Percentiles rank a stretch among this genome's conserved stretches.
phyloP scores from a whole-genome alignment of 257 asterid species.

The Cynanchum wilfordii region DNA sequence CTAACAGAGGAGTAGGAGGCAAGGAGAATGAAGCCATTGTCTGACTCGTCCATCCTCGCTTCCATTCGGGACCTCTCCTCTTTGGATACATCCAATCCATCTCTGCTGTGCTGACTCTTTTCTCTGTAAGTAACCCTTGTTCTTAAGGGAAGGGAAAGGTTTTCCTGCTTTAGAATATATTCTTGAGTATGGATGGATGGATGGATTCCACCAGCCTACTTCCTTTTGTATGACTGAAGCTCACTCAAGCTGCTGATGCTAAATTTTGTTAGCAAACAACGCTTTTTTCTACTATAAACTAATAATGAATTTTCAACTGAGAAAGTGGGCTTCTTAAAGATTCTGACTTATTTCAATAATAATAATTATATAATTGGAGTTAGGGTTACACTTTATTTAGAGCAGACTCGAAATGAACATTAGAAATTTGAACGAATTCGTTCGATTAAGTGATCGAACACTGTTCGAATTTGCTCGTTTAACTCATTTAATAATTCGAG shows the following conservation, averaged over 20 bases:
- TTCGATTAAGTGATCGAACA: too few relatives aligned
- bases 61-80: conserved; percentile 52
- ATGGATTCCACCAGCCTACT: conserved; percentile 22
- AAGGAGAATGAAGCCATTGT: conserved; percentile 43
- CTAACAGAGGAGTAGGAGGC: conserved; percentile 56
- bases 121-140: background rate
- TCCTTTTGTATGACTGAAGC: conserved; percentile 33
- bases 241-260: conserved; percentile 43
- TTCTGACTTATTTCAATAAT: too few relatives aligned
- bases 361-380: too few relatives aligned
- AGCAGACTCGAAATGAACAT: too few relatives aligned
- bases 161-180: conserved; percentile 44
- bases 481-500: too few relatives aligned
- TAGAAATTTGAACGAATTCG: too few relatives aligned
- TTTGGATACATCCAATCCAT: conserved; percentile 45
- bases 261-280: background rate
- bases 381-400: too few relatives aligned
- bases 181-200: conserved; percentile 49
- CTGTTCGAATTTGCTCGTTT: too few relatives aligned
- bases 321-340: background rate
- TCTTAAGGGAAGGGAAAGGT: conserved; percentile 12
- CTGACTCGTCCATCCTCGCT: conserved; percentile 47
- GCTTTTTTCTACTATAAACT: background rate
- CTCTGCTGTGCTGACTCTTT: too few relatives aligned
- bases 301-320: background rate